Evolutionary conservation across 2,329 filamentous ascomycete species (phyloP), one percentile per base, ranked within the genome.

Genomic region (Ambrosiella cleistominuta): DNA sequence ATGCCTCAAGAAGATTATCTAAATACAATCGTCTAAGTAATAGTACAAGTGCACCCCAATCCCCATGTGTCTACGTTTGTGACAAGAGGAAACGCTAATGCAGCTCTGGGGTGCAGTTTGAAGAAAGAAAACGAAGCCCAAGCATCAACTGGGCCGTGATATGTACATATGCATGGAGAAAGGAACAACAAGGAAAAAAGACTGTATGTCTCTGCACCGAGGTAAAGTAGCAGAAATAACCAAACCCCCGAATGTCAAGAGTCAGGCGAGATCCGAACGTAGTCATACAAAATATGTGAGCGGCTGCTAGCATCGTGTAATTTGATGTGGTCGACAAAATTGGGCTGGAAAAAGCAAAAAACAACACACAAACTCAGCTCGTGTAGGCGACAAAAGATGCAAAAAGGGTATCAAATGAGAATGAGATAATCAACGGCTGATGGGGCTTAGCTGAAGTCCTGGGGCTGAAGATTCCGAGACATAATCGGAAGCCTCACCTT

Each of bases 391-490:
- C 8, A 35, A 51, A 35, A 36, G 47, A 51, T 36, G 7, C 27
- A 51, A 51, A 27, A 35, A 19, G 9, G 12, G n/a, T 19, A 17
- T 27, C 36, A 54, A n/a, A 8, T 8, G 15, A 11, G 17, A 54
- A 54, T 13, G 36, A 53, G 13, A 17, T 38, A 8, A 27, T 17
- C 9, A 27, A 17, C 17, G 3, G 4, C 27, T 27, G 27, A 27
- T 27, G 3, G 36, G 8, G 44, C 36, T 37, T 49, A 49, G 54
- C 75, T 74, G 66, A 98, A 98, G 71, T 98, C 93, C 70, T 88
- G 95, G 12, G 88, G 88, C 72, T 98, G 93, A 71, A 98, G 66
- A 68, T 98, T 98, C 69, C 93, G 79, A 63, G 93, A 97, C 89
- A 96, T 96, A 42, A 82, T 82, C 11, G 93, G 93, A 66, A 98